These are phyloP conservation scores for Clonostachys chloroleuca DNA, from an alignment of 2,329 filamentous ascomycete genomes.

Conservation along the genomic window DNA sequence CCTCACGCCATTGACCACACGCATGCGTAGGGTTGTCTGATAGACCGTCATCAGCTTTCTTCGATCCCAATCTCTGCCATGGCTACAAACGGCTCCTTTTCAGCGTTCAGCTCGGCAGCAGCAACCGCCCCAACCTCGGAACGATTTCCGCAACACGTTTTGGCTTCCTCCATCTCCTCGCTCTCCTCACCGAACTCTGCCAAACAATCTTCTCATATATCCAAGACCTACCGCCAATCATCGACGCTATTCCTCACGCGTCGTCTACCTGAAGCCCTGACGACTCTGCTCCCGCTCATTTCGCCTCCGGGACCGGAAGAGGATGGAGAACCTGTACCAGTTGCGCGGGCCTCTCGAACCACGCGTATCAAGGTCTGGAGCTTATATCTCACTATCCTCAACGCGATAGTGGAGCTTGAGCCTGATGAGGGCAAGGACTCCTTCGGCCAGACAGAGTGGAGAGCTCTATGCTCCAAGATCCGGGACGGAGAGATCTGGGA, in stretches of 20 bases:
- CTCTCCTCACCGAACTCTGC: slow-evolving; percentile 57
- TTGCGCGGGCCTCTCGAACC: slow-evolving; percentile 74
- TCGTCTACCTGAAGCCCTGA: slow-evolving; percentile 83
- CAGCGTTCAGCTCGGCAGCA: not conserved
- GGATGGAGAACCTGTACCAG: slow-evolving; percentile 60
- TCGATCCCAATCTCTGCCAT: not conserved
- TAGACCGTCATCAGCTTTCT: no score
- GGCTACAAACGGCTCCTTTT: not conserved
- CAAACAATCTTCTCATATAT: slow-evolving; percentile 69
- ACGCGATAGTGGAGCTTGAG: slow-evolving; percentile 84
- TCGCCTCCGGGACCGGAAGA: slow-evolving; percentile 44
- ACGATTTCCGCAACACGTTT: slow-evolving; percentile 44
- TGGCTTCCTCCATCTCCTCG: slow-evolving; percentile 66
- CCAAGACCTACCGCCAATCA: slow-evolving; percentile 90
- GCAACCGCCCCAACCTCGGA: slow-evolving; percentile 9
- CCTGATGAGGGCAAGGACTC: slow-evolving; percentile 84
- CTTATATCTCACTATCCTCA: slow-evolving; percentile 88
- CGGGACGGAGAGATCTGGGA: slow-evolving; percentile 93
- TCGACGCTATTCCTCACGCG: slow-evolving; percentile 94
- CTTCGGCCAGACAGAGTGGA: slow-evolving; percentile 85
- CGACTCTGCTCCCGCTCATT: slow-evolving; percentile 80
- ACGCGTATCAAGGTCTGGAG: slow-evolving; percentile 96
- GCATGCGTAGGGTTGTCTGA: no score
- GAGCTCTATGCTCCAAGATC: slow-evolving; percentile 75
- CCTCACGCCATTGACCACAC: no score